Conservation (phyloP, 2,329 filamentous ascomycete genomes). For the Penicillium expansum region DNA sequence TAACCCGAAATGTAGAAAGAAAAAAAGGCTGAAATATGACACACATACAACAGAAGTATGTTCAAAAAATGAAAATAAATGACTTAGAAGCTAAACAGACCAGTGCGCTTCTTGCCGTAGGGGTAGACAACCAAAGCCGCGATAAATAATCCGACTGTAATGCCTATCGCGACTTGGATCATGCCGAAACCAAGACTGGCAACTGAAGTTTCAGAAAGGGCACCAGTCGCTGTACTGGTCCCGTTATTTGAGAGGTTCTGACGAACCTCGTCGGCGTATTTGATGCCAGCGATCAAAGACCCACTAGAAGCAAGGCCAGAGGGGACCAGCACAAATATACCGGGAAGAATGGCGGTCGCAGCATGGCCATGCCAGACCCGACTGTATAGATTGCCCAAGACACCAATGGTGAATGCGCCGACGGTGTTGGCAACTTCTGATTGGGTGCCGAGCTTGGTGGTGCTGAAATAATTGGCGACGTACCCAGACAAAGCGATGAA, state of each 20-base stretch:
- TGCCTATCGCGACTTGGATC: conserved; percentile 51
- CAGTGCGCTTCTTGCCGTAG: conserved; percentile 49
- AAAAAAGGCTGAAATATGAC: background rate
- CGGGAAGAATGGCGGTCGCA: conserved; percentile 81
- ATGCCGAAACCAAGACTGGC: conserved; percentile 51
- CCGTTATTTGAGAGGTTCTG: conserved; percentile 26
- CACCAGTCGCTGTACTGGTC: conserved; percentile 19
- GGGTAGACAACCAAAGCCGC: conserved; percentile 50
- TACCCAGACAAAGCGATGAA: conserved; percentile 73
- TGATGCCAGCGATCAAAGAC: conserved; percentile 57
- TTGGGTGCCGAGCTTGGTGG: conserved; percentile 65
- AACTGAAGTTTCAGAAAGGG: conserved; percentile 37
- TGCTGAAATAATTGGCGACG: conserved; percentile 73
- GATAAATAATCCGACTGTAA: conserved; percentile 50
- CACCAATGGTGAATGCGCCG: conserved; percentile 74
- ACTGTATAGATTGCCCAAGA: conserved; percentile 77
- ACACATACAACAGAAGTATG: background rate
- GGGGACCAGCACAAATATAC: conserved; percentile 73
- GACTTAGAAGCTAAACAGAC: conserved; percentile 46
- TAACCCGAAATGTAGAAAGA: conserved; percentile 1
- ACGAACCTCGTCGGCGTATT: conserved; percentile 55
- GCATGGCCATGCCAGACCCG: conserved; percentile 73
- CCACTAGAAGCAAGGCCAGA: conserved; percentile 60
- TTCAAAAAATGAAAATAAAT: conserved; percentile 6
- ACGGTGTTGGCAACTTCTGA: conserved; percentile 76